Evolutionary conservation across 208 protist species (phyloP).

Genomic region (Trypanosoma rangeli): DNA sequence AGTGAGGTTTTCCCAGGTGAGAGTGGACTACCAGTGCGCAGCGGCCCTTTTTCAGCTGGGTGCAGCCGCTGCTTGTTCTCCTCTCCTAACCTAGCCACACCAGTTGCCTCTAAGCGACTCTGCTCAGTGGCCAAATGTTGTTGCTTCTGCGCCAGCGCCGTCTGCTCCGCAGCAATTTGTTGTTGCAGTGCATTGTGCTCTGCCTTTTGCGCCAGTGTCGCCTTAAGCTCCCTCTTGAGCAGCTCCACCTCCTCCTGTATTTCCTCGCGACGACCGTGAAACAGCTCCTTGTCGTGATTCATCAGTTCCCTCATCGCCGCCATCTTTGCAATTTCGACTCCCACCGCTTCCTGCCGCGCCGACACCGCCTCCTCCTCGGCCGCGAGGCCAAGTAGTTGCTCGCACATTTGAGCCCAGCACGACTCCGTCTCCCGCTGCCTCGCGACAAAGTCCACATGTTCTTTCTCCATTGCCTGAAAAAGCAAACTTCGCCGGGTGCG

Average conservation of each 20-base stretch:
- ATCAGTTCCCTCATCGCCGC: slow-evolving; percentile 32
- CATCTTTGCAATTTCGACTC: slow-evolving; percentile 28
- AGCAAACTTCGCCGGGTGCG: background rate
- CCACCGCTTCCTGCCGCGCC: slow-evolving; percentile 5
- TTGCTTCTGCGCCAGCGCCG: slow-evolving; percentile 22
- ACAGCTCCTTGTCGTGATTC: slow-evolving; percentile 23
- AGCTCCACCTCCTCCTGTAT: slow-evolving; percentile 11
- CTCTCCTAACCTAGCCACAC: background rate
- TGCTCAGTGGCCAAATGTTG: slow-evolving; percentile 11
- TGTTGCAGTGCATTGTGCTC: slow-evolving; percentile 11
- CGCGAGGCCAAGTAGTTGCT: slow-evolving; percentile 18
- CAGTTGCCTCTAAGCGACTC: background rate
- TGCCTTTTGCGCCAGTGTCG: slow-evolving; percentile 5
- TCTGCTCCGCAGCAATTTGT: slow-evolving; percentile 23
- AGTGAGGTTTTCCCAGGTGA: background rate
- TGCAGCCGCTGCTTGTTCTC: background rate
- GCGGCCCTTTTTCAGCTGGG: background rate
- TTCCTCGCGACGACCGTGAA: slow-evolving; percentile 4
- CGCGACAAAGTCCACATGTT: slow-evolving; percentile 11
- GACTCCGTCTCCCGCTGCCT: slow-evolving; percentile 17
- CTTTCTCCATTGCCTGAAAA: slow-evolving; percentile 10
- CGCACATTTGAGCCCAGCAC: slow-evolving; percentile 22
- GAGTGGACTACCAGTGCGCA: background rate
- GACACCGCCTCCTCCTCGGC: slow-evolving; percentile 18
- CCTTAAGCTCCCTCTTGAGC: slow-evolving; percentile 18